Conservation (phyloP, 2,329 filamentous ascomycete species). For the Penicillium sp. region DNA sequence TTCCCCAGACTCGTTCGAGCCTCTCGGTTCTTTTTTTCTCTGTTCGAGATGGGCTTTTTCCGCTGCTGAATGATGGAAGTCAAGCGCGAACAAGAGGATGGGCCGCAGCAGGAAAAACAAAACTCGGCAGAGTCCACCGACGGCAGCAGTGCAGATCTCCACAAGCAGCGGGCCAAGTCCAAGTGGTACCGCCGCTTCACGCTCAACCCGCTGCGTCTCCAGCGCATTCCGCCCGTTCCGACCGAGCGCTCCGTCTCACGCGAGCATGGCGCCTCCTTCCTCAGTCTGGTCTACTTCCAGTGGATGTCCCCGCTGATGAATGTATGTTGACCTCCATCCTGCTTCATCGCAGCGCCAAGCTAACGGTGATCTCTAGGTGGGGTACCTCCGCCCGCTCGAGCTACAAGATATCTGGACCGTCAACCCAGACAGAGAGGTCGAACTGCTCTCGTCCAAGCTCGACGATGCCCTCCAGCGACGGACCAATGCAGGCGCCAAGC, state of each 20-base stretch:
- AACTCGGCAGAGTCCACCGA: not conserved
- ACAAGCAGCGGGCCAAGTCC: not conserved
- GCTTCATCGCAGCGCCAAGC: not conserved
- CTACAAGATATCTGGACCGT: constrained; percentile 86
- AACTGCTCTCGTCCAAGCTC: constrained; percentile 70
- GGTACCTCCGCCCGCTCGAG: constrained; percentile 84
- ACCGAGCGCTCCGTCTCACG: constrained; percentile 60
- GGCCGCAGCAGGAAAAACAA: not conserved
- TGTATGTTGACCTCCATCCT: constrained; percentile 52
- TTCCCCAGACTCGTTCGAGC: not conserved
- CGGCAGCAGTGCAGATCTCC: not conserved
- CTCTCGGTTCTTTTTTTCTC: not conserved
- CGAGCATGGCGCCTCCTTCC: constrained; percentile 74
- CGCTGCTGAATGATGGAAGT: not conserved
- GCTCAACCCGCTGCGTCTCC: constrained; percentile 52
- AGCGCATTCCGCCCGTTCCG: constrained; percentile 60
- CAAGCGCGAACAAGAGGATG: not conserved
- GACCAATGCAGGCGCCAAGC: constrained; percentile 69
- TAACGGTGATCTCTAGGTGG: constrained; percentile 58
- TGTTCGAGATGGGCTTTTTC: not conserved
- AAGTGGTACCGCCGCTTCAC: constrained; percentile 6
- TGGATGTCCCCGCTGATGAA: constrained; percentile 92
- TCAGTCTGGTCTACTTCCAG: constrained; percentile 79
- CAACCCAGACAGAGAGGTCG: constrained; percentile 77
- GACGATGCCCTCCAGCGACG: constrained; percentile 71